Percentiles rank a stretch among this genome's conserved stretches.
These are phyloP conservation scores for Ambrosia artemisiifolia DNA, from an alignment of 129 eudicot species.

Conservation along the genomic window DNA sequence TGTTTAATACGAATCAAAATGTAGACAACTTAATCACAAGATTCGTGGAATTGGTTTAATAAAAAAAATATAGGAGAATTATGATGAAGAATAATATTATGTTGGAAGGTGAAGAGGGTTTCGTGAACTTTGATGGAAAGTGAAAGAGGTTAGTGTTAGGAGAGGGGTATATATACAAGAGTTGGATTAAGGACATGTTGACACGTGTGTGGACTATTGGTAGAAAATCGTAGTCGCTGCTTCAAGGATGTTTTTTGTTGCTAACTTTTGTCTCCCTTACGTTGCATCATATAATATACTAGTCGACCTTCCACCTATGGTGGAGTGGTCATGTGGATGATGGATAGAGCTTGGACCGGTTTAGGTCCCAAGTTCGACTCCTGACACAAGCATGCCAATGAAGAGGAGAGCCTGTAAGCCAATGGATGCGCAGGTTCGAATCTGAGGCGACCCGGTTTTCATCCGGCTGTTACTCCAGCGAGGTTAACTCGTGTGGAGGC, in stretches of 20 bases:
- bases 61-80: neutral
- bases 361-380: too few relatives aligned
- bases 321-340: too few relatives aligned
- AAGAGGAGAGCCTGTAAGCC: too few relatives aligned
- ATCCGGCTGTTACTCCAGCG: too few relatives aligned
- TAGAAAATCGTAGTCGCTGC: constrained; percentile 16
- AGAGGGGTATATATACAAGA: constrained; percentile 24
- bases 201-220: constrained; percentile 24
- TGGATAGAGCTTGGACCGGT: too few relatives aligned
- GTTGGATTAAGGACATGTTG: constrained; percentile 6
- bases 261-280: constrained; percentile 18
- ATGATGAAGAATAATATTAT: neutral
- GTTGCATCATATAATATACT: neutral
- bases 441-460: too few relatives aligned
- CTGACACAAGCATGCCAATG: too few relatives aligned
- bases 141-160: constrained; percentile 26
- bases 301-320: too few relatives aligned
- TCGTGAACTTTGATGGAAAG: constrained; percentile 5
- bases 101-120: neutral
- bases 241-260: constrained; percentile 25
- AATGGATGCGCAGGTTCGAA: too few relatives aligned
- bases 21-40: neutral
- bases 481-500: too few relatives aligned
- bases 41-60: neutral
- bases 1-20: neutral